Evolutionary conservation across 345 rosid species (phyloP), one percentile per base, ranked within the genome.

Genomic region (Eucalyptus sp.): DNA sequence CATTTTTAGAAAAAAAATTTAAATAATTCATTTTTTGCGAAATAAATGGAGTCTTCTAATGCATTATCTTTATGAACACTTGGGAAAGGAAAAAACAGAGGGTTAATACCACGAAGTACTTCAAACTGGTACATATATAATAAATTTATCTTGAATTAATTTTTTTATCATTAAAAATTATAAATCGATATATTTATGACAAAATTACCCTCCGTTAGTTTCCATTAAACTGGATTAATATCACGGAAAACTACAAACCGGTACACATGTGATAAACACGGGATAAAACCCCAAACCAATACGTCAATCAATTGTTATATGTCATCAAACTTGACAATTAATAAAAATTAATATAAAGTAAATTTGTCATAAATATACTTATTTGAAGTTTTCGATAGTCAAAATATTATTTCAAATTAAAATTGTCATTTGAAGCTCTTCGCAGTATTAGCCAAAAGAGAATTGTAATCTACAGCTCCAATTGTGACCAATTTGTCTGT

Each of bases 231-330:
- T 56, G 0, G 2, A 56, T 56, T 8, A 8, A 52, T 18, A 52
- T 52, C 1, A 52, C 2, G 0, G 7, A 52, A 52, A 52, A 3
- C 0, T 52, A 52, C 0, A 52, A 52, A 7, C 8, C 0, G 0
- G 0, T 52, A 52, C 0, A 18, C 2, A 0, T 52, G 2, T 18
- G 0, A 18, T 0, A 52, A 52, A 52, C 0, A 0, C 2, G 2
- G 0, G 1, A 20, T 52, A 52, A 52, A 52, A 20, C 25, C 2
- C 0, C 0, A 52, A 52, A 52, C 2, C 2, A 0, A 20, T 52
- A 52, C 2, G 20, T 52, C 5, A 2, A 7, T 52, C 8, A 7
- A 52, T 52, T 52, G 3, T 52, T 52, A 18, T 2, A 52, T 52
- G 0, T 7, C 0, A 52, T 52, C 7, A 1, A 18, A 52, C 4